Evolutionary conservation across 2,329 filamentous ascomycete genomes (phyloP).

Genomic region (Tetracladium maxilliforme): DNA sequence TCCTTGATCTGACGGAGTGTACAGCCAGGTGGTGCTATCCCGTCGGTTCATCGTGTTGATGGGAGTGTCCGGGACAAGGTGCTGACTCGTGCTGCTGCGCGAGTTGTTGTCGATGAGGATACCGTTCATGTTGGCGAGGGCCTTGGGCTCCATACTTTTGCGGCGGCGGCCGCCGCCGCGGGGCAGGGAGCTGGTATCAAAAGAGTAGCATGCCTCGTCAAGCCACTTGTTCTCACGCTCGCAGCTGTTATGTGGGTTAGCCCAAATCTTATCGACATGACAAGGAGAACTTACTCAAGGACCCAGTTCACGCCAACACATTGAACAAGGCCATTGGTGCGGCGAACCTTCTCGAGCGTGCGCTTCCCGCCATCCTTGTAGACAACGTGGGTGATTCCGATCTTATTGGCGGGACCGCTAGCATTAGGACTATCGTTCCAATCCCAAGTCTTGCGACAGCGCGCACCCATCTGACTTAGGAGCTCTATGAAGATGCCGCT

Average conservation of each 20-base stretch:
- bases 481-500: slow-evolving; percentile 71
- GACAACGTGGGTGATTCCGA: slow-evolving; percentile 77
- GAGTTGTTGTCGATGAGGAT: too few relatives aligned
- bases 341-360: slow-evolving; percentile 67
- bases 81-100: too few relatives aligned
- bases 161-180: slow-evolving; percentile 57
- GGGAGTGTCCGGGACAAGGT: too few relatives aligned
- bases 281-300: slow-evolving; percentile 51
- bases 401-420: slow-evolving; percentile 25
- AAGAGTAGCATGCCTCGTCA: slow-evolving; percentile 53
- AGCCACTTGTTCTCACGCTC: slow-evolving; percentile 66
- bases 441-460: slow-evolving; percentile 60
- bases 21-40: too few relatives aligned
- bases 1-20: too few relatives aligned
- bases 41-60: too few relatives aligned
- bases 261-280: slow-evolving; percentile 8
- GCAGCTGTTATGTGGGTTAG: slow-evolving; percentile 36
- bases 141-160: slow-evolving; percentile 69
- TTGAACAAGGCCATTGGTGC: slow-evolving; percentile 58
- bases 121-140: slow-evolving; percentile 54
- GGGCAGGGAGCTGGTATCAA: slow-evolving; percentile 52
- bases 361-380: slow-evolving; percentile 76
- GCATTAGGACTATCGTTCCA: slow-evolving; percentile 35
- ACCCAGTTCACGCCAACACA: slow-evolving; percentile 86
- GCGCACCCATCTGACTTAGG: slow-evolving; percentile 67